Conservation (phyloP, 108 stramenopile genomes). For the Craspedostauros australis region DNA sequence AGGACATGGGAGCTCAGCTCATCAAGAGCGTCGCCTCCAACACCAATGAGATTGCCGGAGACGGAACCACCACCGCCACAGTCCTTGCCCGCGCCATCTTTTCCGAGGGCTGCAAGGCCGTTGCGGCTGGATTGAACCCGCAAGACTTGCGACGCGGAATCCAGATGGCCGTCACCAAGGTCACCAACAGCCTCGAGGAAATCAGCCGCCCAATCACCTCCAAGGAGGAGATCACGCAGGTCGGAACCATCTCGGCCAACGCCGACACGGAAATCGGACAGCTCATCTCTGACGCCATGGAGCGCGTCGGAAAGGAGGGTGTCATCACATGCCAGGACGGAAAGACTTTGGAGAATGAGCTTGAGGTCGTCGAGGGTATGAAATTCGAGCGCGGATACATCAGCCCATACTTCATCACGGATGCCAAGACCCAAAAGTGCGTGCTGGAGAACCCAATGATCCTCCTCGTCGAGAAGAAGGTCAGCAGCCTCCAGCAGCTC, state of each 20-base stretch:
- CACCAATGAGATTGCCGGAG: conserved; percentile 99
- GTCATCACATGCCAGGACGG: conserved; percentile 99
- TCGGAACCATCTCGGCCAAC: conserved; percentile 99
- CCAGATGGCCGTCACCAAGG: conserved; percentile 88
- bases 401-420: conserved; percentile 99
- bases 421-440: conserved; percentile 94
- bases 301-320: conserved; percentile 98
- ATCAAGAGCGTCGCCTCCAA: conserved; percentile 95
- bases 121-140: conserved; percentile 99
- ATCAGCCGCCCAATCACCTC: conserved; percentile 93
- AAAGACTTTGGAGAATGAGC: conserved; percentile 98
- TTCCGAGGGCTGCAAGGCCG: conserved; percentile 98
- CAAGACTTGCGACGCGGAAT: conserved; percentile 95
- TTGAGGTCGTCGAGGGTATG: conserved; percentile 99
- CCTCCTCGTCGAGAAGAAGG: conserved; percentile 98
- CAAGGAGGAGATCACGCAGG: conserved; percentile 96
- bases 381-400: conserved; percentile 99
- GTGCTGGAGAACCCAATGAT: conserved; percentile 96
- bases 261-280: conserved; percentile 91
- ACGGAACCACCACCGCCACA: conserved; percentile 99
- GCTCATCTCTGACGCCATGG: conserved; percentile 98
- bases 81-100: conserved; percentile 98
- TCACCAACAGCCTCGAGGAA: conserved; percentile 80
- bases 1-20: conserved; percentile 98
- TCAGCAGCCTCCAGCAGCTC: conserved; percentile 92